Evolutionary conservation across 208 protist genomes (phyloP).

Genomic region (Dictyostelium gargantuum): DNA sequence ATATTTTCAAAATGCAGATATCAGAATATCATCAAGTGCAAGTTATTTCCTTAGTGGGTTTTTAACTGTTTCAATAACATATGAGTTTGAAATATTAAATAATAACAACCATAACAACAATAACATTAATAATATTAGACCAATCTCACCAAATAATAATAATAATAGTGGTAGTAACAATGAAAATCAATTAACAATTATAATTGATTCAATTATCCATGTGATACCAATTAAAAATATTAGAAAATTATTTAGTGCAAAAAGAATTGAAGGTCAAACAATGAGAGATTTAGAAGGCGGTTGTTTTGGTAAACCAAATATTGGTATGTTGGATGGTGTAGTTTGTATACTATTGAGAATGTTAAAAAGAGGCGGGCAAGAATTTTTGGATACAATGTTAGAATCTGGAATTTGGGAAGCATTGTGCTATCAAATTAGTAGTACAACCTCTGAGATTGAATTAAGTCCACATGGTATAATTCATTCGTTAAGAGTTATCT

Average conservation of each 20-base stretch:
- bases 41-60: slow-evolving; percentile 13
- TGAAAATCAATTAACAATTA: not conserved
- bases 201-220: not conserved
- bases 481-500: not conserved
- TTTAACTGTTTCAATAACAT: not conserved
- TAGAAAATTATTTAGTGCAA: slow-evolving; percentile 19
- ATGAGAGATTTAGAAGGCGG: slow-evolving; percentile 39
- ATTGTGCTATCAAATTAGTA: slow-evolving; percentile 44
- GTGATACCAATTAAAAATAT: slow-evolving; percentile 14
- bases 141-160: not conserved
- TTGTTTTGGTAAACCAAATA: slow-evolving; percentile 29
- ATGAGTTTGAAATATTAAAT: not conserved
- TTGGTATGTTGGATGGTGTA: slow-evolving; percentile 31
- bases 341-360: slow-evolving; percentile 17
- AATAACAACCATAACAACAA: not conserved
- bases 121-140: not conserved
- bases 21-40: not conserved
- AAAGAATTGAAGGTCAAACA: not conserved
- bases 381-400: slow-evolving; percentile 14
- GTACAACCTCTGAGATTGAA: not conserved
- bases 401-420: slow-evolving; percentile 53
- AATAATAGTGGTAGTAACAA: not conserved
- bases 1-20: not conserved
- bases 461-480: slow-evolving; percentile 47
- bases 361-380: not conserved